These are phyloP conservation scores for Spizellomyces sp. DNA, from an alignment of 192 early-diverging fungal species.

Conservation along the genomic window DNA sequence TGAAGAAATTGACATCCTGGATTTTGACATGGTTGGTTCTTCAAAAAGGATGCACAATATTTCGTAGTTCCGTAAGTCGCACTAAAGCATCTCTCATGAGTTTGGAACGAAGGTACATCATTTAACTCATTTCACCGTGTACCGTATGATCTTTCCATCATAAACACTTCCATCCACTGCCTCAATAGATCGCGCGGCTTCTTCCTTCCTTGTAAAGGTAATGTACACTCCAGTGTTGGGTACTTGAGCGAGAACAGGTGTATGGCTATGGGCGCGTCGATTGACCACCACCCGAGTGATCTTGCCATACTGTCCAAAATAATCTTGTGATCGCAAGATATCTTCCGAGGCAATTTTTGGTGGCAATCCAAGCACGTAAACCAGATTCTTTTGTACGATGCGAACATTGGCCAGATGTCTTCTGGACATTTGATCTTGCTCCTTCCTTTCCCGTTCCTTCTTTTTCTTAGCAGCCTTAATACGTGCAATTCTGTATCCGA, in stretches of 20 bases:
- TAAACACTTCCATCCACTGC: slow-evolving; percentile 87
- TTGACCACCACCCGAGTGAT: slow-evolving; percentile 94
- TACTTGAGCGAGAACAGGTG: slow-evolving; percentile 51
- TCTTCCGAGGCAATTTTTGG: slow-evolving; percentile 87
- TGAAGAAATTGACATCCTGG: slow-evolving; percentile 95
- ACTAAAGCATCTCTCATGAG: slow-evolving; percentile 38
- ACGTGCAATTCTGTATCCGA: slow-evolving; percentile 51
- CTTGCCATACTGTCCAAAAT: slow-evolving; percentile 98
- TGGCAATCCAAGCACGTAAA: slow-evolving; percentile 95
- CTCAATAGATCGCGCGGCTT: slow-evolving; percentile 90
- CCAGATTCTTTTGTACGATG: slow-evolving; percentile 96
- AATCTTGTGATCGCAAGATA: slow-evolving; percentile 81
- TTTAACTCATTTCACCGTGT: neutral
- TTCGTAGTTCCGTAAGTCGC: slow-evolving; percentile 98
- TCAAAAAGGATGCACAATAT: slow-evolving; percentile 96
- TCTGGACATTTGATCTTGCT: slow-evolving; percentile 77
- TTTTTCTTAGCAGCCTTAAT: slow-evolving; percentile 82
- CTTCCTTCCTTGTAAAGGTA: slow-evolving; percentile 88
- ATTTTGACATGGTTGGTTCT: slow-evolving; percentile 89
- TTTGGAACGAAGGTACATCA: neutral
- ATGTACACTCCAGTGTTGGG: slow-evolving; percentile 82
- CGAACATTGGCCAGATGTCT: slow-evolving; percentile 84
- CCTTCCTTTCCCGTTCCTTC: slow-evolving; percentile 90
- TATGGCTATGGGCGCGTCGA: slow-evolving; percentile 59
- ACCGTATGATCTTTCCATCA: slow-evolving; percentile 86